Evolutionary conservation across 2,329 filamentous ascomycete species (phyloP), one percentile per base, ranked within the genome.

Genomic region (Stemphylium beticola): DNA sequence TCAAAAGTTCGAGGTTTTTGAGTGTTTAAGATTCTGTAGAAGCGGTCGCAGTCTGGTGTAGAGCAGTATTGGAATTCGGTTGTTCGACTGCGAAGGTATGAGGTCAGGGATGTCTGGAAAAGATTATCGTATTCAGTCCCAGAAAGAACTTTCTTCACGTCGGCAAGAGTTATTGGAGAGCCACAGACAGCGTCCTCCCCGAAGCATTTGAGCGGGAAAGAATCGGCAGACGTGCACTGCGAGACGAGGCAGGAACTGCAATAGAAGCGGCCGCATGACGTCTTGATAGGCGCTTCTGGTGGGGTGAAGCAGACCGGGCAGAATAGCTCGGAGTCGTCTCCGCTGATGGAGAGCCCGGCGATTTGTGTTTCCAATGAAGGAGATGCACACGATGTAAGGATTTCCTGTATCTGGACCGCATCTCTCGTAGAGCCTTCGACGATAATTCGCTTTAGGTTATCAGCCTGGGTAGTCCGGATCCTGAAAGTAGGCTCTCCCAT

Each of bases 391-490:
- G 15, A 51, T 32, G 31, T 29, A 12, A 58, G 46, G 29, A 62
- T 58, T 14, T 53, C 45, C 36, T 56, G 39, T 26, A 50, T 45
- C 39, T 55, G 46, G 14, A 29, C 46, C 10, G 45, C 24, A 24
- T 57, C 43, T 40, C 48, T 15, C 14, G 39, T 32, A 4, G 61
- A 56, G 18, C 61, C 61, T 31, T 55, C 29, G 22, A 66, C 44
- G 24, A 58, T 50, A 31, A 66, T 62, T 22, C 48, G 44, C 47
- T 62, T 66, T 8, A 51, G 63, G n/a, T 52, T 57, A 22, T 22
- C 6, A 22, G 6, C 6, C n/a, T n/a, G n/a, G n/a, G n/a, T n/a
- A n/a, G n/a, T n/a, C n/a, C n/a, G n/a, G n/a, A n/a, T n/a, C n/a
- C n/a, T n/a, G n/a, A n/a, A n/a, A n/a, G n/a, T n/a, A n/a, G n/a